Evolutionary conservation across 306 rosid species (phyloP), one percentile per base, ranked within the genome.

Genomic region (Abrus pulchellus): DNA sequence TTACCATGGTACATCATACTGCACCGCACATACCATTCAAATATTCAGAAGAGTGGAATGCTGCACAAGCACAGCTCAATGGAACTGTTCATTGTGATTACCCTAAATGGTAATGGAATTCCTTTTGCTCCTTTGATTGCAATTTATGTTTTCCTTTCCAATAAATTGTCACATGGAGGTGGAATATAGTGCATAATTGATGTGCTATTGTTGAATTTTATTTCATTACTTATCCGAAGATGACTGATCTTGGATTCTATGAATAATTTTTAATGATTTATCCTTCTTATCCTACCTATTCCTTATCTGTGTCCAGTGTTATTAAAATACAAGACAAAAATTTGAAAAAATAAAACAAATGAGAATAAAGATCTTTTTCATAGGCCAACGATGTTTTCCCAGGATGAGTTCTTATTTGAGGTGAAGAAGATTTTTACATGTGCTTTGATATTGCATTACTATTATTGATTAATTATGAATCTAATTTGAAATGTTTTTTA

Each of bases 1-100:
- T 95, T 92, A 95, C 98, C 72, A 93, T 95, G 99, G 99, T 95
- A 48, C 98, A 93, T 84, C 99, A 95, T 85, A 93, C 98, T 3
- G 98, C 99, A 45, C 97, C 99, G 0, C 99, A 95, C 81, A 93
- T 93, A 86, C 99, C 98, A 11, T 95, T 95, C 88, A 95, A 88
- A 83, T 56, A 89, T 70, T 84, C 94, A n/a, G 92, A 93, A 20
- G 94, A 93, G 82, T 95, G 99, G 98, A 89, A 95, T 78, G 96
- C 97, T 14, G 94, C 97, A 55, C 93, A 87, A 82, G 99, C 99
- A 48, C 99, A 95, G 85, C 92, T 95, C 50, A 93, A 87, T 77
- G 99, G 98, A 89, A 95, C 99, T 12, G 93, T 95, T 83, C 99
- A 93, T 76, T 95, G 99, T 83, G 97, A 89, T 72, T 95, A 95